These are phyloP conservation scores for Tremella yokohamensis DNA, from an alignment of 768 basidiomycete species.

Conservation along the genomic window DNA sequence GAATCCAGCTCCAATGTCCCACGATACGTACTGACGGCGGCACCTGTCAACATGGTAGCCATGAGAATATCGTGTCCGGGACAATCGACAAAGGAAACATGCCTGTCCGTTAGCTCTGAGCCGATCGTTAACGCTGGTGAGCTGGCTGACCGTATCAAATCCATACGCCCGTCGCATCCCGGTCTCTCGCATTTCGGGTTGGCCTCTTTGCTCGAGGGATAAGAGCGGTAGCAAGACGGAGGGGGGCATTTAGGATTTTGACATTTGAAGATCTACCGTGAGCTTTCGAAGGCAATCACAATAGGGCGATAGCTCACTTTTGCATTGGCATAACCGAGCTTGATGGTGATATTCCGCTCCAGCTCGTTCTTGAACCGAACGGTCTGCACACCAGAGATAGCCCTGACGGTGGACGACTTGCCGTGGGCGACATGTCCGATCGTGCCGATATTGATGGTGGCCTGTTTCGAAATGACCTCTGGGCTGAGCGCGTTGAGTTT, in stretches of 20 bases:
- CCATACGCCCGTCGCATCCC: conserved; percentile 85
- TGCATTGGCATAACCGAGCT: conserved; percentile 97
- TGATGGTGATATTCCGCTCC: conserved; percentile 98
- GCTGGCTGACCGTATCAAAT: conserved; percentile 64
- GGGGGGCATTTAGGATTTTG: conserved; percentile 88
- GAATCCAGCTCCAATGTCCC: not conserved
- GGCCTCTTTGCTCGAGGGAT: conserved; percentile 89
- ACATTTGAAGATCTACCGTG: conserved; percentile 88
- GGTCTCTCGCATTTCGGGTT: conserved; percentile 88
- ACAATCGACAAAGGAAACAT: conserved; percentile 95
- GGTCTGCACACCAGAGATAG: conserved; percentile 96
- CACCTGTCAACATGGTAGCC: conserved; percentile 99
- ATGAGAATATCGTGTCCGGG: conserved; percentile 99
- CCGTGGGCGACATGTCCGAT: conserved; percentile 90
- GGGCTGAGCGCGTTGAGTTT: conserved; percentile 71
- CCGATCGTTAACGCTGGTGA: not conserved
- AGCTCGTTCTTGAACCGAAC: conserved; percentile 99
- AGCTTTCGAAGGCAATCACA: not conserved
- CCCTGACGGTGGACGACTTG: conserved; percentile 73
- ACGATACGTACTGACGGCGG: conserved; percentile 69
- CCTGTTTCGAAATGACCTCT: conserved; percentile 61
- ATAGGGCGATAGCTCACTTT: conserved; percentile 64
- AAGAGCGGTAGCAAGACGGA: conserved; percentile 90
- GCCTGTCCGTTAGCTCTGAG: conserved; percentile 50
- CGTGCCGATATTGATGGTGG: conserved; percentile 71